These are phyloP conservation scores for Cornus suecica DNA, from an alignment of 148 eudicot genomes.

Conservation along the genomic window DNA sequence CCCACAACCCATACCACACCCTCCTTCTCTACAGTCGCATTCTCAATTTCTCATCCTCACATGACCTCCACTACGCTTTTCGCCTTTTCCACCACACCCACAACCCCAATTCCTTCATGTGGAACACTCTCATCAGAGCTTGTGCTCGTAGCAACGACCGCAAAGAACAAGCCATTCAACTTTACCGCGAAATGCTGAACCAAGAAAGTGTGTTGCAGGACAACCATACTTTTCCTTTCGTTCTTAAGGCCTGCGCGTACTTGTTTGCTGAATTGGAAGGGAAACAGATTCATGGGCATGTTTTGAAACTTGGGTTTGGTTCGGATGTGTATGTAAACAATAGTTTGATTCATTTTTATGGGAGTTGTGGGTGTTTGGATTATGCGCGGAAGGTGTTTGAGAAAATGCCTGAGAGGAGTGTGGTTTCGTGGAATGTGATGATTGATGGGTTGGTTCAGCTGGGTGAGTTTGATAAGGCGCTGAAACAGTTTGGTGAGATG, in stretches of 20 bases:
- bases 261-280: slow-evolving; percentile 46
- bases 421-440: slow-evolving; percentile 72
- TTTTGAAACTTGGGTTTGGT: slow-evolving; percentile 54
- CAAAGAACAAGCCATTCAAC: slow-evolving; percentile 35
- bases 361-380: slow-evolving; percentile 51
- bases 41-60: slow-evolving; percentile 43
- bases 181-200: slow-evolving; percentile 40
- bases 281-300: slow-evolving; percentile 47
- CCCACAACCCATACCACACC: slow-evolving; percentile 29
- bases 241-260: slow-evolving; percentile 73
- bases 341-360: slow-evolving; percentile 63
- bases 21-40: slow-evolving; percentile 40
- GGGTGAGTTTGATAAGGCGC: slow-evolving; percentile 59
- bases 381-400: slow-evolving; percentile 58
- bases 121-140: slow-evolving; percentile 66
- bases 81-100: slow-evolving; percentile 37
- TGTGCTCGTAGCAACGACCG: slow-evolving; percentile 37
- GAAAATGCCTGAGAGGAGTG: slow-evolving; percentile 63
- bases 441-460: slow-evolving; percentile 54
- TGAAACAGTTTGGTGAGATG: slow-evolving; percentile 51
- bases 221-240: slow-evolving; percentile 68
- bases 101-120: slow-evolving; percentile 55
- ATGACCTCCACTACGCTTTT: slow-evolving; percentile 41
- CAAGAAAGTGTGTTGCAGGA: slow-evolving; percentile 42
- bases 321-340: slow-evolving; percentile 55